Base-by-base conservation (phyloP, 352 stramenopile species). In the Phytophthora tentaculata region DNA sequence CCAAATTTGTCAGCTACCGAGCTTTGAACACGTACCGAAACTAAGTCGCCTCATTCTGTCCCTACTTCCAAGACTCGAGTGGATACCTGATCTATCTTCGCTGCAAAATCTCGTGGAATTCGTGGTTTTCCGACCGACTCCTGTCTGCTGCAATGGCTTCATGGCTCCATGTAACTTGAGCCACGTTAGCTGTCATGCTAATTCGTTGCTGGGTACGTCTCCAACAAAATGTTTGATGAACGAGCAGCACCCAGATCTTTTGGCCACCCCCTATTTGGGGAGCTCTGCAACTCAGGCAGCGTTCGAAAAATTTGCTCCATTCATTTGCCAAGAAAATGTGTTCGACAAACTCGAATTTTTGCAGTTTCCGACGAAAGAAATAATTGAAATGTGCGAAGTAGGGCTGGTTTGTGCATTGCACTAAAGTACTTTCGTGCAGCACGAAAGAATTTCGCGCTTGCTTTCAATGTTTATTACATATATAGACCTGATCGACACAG, bases 61-160 rank as follows among this genome's bases (percentile, higher is more conserved):
- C n/a, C 32, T 14, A 16, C 39, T 64, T 50, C 32, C 32, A 39
- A 39, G 32, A 39, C 32, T 39, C 7, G 32, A 39, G 32, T 14
- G 10, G 32, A 39, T 80, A n/a, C n/a, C n/a, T n/a, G n/a, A n/a
- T n/a, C 14, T 80, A 37, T 28, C 65, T 3, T 28, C 35, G 0
- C 32, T 80, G 1, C 26, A 37, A 8, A 54, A 67, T 7, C 56
- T 83, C 8, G 45, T 45, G 1, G 24, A 58, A 6, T 74, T 80
- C 12, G 63, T 56, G 20, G 12, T 61, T 49, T 39, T 43, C 16
- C 39, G 56, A 26, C 56, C 50, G 12, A 62, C 48, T 43, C 64
- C 32, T 35, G 13, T 65, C 2, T 83, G 73, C 45, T 83, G 76
- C 73, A 77, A 81, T 24, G 70, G 73, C 2, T 81, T 80, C 23